Percentiles rank a stretch among this genome's conserved stretches.
Evolutionary conservation across 805 yeast genomes (phyloP).

Genomic region (Myxozyma neglecta): DNA sequence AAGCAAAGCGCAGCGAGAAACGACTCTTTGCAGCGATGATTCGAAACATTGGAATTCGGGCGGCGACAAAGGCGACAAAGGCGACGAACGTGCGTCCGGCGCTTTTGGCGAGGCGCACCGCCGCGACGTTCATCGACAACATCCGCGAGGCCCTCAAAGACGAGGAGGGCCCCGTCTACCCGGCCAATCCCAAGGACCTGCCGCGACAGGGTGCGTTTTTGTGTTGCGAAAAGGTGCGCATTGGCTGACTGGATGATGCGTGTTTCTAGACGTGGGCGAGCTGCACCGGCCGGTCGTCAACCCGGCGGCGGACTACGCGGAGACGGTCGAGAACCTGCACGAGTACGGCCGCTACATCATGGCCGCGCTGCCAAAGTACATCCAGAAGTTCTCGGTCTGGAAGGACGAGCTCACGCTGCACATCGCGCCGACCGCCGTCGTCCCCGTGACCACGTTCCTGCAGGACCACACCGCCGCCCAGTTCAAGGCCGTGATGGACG

Average conservation of each 20-base stretch:
- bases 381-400: slow-evolving; percentile 87
- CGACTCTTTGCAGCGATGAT: slow-evolving; percentile 4
- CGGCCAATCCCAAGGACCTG: slow-evolving; percentile 21
- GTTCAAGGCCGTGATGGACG: slow-evolving; percentile 73
- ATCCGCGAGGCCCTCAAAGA: slow-evolving; percentile 19
- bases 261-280: slow-evolving; percentile 37
- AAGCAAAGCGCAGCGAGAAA: not conserved
- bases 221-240: not conserved
- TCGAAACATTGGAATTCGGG: slow-evolving; percentile 9
- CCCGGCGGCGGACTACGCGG: slow-evolving; percentile 74
- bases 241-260: not conserved
- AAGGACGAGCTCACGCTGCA: slow-evolving; percentile 79
- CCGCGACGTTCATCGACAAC: slow-evolving; percentile 18
- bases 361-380: slow-evolving; percentile 74
- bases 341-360: slow-evolving; percentile 72
- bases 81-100: not conserved
- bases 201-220: slow-evolving; percentile 15
- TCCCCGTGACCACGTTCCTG: slow-evolving; percentile 69
- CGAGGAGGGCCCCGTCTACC: slow-evolving; percentile 26
- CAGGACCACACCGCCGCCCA: slow-evolving; percentile 79
- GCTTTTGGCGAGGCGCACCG: slow-evolving; percentile 13
- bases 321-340: slow-evolving; percentile 35
- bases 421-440: slow-evolving; percentile 71
- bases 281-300: slow-evolving; percentile 56
- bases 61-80: not conserved